Conservation (phyloP, 2,329 filamentous ascomycete species). For the Sclerotiophoma versabilis region DNA sequence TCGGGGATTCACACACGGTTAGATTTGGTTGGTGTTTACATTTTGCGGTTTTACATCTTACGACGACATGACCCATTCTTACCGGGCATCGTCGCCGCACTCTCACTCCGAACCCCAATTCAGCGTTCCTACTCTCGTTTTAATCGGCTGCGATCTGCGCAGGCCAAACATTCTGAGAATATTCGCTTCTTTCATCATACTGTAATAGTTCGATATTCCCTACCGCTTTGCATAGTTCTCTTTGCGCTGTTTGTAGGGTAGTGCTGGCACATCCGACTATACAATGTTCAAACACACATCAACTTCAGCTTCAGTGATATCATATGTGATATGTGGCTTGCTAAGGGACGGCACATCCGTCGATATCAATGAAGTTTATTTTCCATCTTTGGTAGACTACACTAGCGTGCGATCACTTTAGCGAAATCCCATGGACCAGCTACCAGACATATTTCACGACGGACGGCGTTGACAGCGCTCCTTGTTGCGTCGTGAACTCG, state of each 20-base stretch:
- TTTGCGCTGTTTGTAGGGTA: slow-evolving; percentile 36
- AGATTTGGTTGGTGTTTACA: slow-evolving; percentile 41
- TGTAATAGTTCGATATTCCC: slow-evolving; percentile 32
- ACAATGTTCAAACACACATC: slow-evolving; percentile 19
- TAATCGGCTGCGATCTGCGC: slow-evolving; percentile 38
- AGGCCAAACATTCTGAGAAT: slow-evolving; percentile 42
- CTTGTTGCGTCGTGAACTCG: neutral
- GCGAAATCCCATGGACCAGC: slow-evolving; percentile 13
- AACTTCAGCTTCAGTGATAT: neutral
- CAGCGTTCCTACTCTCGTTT: slow-evolving; percentile 51
- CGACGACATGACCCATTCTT: slow-evolving; percentile 41
- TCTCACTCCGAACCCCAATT: slow-evolving; percentile 21
- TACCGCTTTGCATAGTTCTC: slow-evolving; percentile 29
- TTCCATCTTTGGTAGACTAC: slow-evolving; percentile 13
- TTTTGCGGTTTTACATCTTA: slow-evolving; percentile 32
- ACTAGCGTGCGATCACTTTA: slow-evolving; percentile 16
- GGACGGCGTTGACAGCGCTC: neutral
- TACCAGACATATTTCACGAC: slow-evolving; percentile 6
- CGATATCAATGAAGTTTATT: neutral
- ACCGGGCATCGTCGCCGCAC: slow-evolving; percentile 43
- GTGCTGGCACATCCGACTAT: slow-evolving; percentile 44
- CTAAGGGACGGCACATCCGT: neutral
- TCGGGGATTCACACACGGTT: slow-evolving; percentile 28
- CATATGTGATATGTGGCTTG: neutral
- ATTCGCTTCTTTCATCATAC: slow-evolving; percentile 35